Percentiles rank a stretch among this genome's conserved stretches.
Conservation (phyloP, 129 eudicot genomes). For the Artemisia argyi region DNA sequence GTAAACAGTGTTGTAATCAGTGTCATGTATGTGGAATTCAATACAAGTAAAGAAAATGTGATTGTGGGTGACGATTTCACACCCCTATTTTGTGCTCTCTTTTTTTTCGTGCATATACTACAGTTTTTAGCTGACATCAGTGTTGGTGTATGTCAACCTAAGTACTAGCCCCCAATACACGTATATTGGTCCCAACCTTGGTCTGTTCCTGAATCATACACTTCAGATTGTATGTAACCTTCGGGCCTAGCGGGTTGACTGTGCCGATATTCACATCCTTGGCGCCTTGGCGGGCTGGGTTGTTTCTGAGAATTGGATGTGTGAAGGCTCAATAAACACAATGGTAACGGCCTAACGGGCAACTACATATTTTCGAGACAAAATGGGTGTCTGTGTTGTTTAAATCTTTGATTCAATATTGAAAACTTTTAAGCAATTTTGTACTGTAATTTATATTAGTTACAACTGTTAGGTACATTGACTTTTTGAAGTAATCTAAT, state of each 20-base stretch:
- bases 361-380: no score
- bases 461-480: no score
- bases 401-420: no score
- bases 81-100: neutral
- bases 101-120: neutral
- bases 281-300: neutral
- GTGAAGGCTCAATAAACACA: neutral
- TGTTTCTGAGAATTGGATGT: neutral
- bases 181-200: neutral
- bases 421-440: no score
- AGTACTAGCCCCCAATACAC: no score
- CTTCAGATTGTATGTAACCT: neutral
- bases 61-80: constrained; percentile 3
- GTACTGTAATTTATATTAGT: no score
- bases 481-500: no score
- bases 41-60: constrained; percentile 14
- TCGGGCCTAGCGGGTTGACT: neutral
- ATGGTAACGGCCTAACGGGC: no score
- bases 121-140: neutral
- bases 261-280: neutral
- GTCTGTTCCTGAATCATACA: neutral
- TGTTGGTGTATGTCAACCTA: neutral
- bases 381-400: no score
- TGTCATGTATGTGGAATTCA: constrained; percentile 17
- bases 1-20: constrained; percentile 13